Conservation (phyloP, 805 yeast species). For the Candida michaelii region DNA sequence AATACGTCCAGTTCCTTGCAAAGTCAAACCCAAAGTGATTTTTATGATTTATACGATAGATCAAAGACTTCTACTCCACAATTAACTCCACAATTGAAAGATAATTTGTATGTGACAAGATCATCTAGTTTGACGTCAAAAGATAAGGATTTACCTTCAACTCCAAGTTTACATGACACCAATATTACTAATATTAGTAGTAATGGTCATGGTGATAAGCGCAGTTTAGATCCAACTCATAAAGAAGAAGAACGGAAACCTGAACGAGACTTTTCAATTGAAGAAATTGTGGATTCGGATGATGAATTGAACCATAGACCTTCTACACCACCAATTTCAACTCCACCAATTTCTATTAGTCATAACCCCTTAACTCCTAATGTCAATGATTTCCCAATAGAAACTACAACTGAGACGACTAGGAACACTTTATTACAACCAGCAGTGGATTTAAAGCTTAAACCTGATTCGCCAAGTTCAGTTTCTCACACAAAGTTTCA, state of each 20-base stretch:
- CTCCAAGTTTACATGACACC: slow-evolving; percentile 9
- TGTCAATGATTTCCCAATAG: neutral
- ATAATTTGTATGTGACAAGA: slow-evolving; percentile 10
- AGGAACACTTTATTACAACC: slow-evolving; percentile 15
- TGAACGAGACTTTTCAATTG: slow-evolving; percentile 35
- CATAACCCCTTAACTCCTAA: slow-evolving; percentile 8
- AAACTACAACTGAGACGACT: neutral
- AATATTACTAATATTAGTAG: neutral
- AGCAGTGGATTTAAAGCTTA: slow-evolving; percentile 17
- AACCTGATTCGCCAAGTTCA: slow-evolving; percentile 15
- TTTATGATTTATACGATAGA: slow-evolving; percentile 16
- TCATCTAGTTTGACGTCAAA: slow-evolving; percentile 14
- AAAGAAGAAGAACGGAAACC: slow-evolving; percentile 4
- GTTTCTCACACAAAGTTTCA: slow-evolving; percentile 19
- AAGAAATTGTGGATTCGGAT: slow-evolving; percentile 42
- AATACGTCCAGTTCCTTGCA: slow-evolving; percentile 1
- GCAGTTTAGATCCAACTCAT: slow-evolving; percentile 2
- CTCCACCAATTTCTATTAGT: slow-evolving; percentile 4
- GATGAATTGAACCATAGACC: slow-evolving; percentile 27
- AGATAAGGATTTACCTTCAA: slow-evolving; percentile 14
- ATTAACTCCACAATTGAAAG: slow-evolving; percentile 4
- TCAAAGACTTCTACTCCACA: slow-evolving; percentile 16
- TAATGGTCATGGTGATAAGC: neutral
- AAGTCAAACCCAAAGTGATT: slow-evolving; percentile 13
- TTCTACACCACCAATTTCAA: slow-evolving; percentile 2